Evolutionary conservation across 306 rosid species (phyloP), one percentile per base, ranked within the genome.

Genomic region (Pyrus pyrifolia): DNA sequence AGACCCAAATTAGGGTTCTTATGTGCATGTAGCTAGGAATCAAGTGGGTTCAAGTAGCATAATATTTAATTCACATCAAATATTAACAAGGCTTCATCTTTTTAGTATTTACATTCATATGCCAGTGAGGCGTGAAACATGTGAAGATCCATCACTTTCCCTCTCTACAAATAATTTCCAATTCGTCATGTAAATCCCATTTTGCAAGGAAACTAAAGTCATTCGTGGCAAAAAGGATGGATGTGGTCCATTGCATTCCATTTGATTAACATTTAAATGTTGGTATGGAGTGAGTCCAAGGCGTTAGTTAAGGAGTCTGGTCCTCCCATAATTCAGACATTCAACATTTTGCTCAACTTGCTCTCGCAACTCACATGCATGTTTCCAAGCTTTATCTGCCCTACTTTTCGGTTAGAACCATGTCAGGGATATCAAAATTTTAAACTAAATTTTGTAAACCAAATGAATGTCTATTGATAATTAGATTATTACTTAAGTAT

Each of bases 181-280:
- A 63, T 63, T 63, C 8, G 13, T 66, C 70, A 63, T 27, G 22
- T 38, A 66, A 65, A 65, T 73, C 6, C 62, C 23, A 30, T 35
- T 52, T 27, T 38, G 67, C 67, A 22, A 29, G 11, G 67, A 76
- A 38, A 23, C 19, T 22, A 15, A 22, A 64, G 15, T 46, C 18
- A 38, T 25, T 58, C 11, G 46, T 13, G 23, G 40, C 22, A 51
- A 33, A 31, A 31, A 57, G 25, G 65, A 63, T 46, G 61, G 60
- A 23, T 17, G 82, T 60, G 86, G 84, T 81, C 78, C 70, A 75
- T 72, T 76, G 25, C 52, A 44, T 46, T 46, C 53, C 53, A 46
- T 46, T 46, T 46, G 53, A 4, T 65, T 57, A 11, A 52, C 63
- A 73, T 62, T 61, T 69, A 79, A 74, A 68, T 44, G 58, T 80